A percentile compares a stretch with the other conserved stretches of the same genome.
These are phyloP conservation scores for Cryphonectria naterciae DNA, from an alignment of 2,329 filamentous ascomycete genomes.

Conservation along the genomic window DNA sequence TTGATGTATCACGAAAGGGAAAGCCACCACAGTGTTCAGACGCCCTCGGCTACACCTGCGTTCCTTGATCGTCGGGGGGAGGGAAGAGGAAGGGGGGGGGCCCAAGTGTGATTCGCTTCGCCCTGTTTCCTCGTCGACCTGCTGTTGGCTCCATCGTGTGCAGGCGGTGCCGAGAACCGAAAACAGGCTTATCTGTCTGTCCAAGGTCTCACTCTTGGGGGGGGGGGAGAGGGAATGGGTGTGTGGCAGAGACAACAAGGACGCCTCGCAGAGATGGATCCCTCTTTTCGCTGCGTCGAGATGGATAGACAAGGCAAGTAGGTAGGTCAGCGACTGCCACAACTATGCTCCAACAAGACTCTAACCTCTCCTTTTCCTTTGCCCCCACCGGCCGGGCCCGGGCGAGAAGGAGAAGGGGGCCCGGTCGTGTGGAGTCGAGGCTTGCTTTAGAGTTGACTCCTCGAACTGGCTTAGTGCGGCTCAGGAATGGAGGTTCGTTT, in stretches of 20 bases:
- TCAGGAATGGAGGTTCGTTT: conserved; percentile 9
- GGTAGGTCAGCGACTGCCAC: not conserved
- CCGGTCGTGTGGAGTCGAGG: not conserved
- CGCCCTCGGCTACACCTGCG: conserved; percentile 16
- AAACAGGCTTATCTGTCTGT: not conserved
- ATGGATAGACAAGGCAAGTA: not conserved
- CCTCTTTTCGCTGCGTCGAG: not conserved
- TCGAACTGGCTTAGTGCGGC: conserved; percentile 16
- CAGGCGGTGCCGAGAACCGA: not conserved
- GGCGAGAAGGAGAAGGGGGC: not conserved
- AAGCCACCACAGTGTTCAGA: not conserved
- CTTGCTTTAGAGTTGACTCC: not conserved
- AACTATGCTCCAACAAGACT: not conserved
- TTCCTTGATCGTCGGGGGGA: not conserved
- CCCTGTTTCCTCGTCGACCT: not conserved
- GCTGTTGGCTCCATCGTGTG: not conserved
- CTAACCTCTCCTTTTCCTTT: not conserved
- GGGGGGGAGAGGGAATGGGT: not conserved
- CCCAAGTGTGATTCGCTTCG: not conserved
- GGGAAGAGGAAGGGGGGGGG: not conserved
- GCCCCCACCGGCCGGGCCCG: not conserved
- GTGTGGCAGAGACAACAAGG: not conserved
- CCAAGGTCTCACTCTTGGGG: not conserved
- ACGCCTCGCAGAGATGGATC: not conserved
- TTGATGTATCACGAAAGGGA: conserved; percentile 1